These are phyloP conservation scores for Scheffersomyces amazonensis DNA, from an alignment of 805 yeast species.

Conservation along the genomic window DNA sequence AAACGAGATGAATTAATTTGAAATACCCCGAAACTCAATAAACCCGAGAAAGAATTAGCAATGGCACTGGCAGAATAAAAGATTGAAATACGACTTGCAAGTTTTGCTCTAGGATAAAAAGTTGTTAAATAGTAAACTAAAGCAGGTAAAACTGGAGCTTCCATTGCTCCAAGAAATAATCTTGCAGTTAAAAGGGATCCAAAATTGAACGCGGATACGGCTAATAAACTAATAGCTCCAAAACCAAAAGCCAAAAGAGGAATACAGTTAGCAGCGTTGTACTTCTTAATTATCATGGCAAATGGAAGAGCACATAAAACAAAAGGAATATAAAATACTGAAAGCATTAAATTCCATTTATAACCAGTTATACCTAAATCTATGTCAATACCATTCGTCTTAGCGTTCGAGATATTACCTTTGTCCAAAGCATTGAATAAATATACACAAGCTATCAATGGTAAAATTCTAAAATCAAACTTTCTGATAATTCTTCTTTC, in stretches of 20 bases:
- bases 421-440: conserved; percentile 48
- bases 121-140: conserved; percentile 34
- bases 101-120: conserved; percentile 35
- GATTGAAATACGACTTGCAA: conserved; percentile 32
- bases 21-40: conserved; percentile 31
- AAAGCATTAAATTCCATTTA: conserved; percentile 44
- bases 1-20: conserved; percentile 35
- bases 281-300: conserved; percentile 37
- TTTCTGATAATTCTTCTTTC: conserved; percentile 19
- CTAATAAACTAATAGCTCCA: conserved; percentile 38
- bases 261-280: conserved; percentile 42
- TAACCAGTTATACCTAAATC: conserved; percentile 40
- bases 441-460: conserved; percentile 44
- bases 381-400: conserved; percentile 42
- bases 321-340: conserved; percentile 45
- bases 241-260: conserved; percentile 45
- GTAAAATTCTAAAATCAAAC: conserved; percentile 43
- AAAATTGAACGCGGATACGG: conserved; percentile 35
- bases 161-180: conserved; percentile 36
- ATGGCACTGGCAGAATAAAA: conserved; percentile 34
- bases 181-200: conserved; percentile 32
- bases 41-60: conserved; percentile 37
- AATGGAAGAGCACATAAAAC: conserved; percentile 45
- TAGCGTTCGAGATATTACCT: conserved; percentile 50
- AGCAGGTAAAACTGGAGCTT: conserved; percentile 38